Evolutionary conservation across 2,329 filamentous ascomycete species (phyloP).

Genomic region (Curvularia verruculosa): DNA sequence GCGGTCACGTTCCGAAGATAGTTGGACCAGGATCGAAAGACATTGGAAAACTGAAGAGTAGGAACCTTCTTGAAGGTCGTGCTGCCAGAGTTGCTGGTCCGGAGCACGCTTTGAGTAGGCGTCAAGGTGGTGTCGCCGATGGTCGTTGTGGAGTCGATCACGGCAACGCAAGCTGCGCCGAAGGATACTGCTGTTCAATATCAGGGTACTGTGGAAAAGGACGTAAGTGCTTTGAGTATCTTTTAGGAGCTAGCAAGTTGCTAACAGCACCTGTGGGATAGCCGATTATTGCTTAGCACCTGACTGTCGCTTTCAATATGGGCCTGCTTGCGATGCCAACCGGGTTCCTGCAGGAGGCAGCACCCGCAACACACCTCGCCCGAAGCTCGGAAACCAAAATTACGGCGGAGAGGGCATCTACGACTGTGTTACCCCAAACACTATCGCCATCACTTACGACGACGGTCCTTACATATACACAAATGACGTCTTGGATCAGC

Average conservation of each 20-base stretch:
- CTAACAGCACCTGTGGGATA: not conserved
- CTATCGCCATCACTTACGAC: slow-evolving; percentile 70
- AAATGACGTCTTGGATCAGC: slow-evolving; percentile 63
- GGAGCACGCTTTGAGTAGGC: slow-evolving; percentile 27
- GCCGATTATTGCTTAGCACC: slow-evolving; percentile 63
- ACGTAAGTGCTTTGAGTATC: slow-evolving; percentile 30
- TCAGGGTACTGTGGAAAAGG: slow-evolving; percentile 28
- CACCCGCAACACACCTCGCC: slow-evolving; percentile 59
- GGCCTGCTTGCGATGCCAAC: slow-evolving; percentile 65
- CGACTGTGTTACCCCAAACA: slow-evolving; percentile 58
- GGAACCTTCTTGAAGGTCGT: slow-evolving; percentile 31
- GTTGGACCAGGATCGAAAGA: slow-evolving; percentile 37
- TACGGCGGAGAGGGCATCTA: slow-evolving; percentile 66
- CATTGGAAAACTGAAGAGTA: slow-evolving; percentile 29
- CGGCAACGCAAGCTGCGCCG: slow-evolving; percentile 39
- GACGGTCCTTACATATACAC: slow-evolving; percentile 70
- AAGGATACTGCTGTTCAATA: slow-evolving; percentile 44
- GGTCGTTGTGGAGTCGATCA: slow-evolving; percentile 39
- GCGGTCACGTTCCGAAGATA: slow-evolving; percentile 40
- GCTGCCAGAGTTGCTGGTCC: slow-evolving; percentile 21
- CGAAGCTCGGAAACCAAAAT: slow-evolving; percentile 59
- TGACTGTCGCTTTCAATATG: slow-evolving; percentile 65
- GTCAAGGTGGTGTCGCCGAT: slow-evolving; percentile 42
- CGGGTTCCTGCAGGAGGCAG: slow-evolving; percentile 59
- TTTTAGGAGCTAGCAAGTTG: not conserved